Base-by-base conservation (phyloP, 306 rosid species). In the Cucumis cinereus region DNA sequence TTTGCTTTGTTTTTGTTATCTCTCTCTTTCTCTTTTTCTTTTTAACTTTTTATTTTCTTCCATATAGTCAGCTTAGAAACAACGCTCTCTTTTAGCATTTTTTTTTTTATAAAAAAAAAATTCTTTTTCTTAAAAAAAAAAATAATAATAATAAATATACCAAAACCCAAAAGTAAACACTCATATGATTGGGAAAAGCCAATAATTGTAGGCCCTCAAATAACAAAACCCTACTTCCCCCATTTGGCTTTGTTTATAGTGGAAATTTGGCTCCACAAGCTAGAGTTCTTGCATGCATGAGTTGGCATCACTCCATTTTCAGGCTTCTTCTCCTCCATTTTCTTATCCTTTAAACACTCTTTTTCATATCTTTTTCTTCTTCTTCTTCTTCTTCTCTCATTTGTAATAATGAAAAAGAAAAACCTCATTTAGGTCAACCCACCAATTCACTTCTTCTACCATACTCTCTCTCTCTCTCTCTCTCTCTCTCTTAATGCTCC, bases 61-160 rank as follows among this genome's bases (percentile, higher is more conserved):
- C 17, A 50, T 67, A 5, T 24, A 84, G 89, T 92, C 96, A 83
- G 96, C 97, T 92, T 90, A 81, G 85, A 85, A 87, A 86, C 90
- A 88, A 90, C 96, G 96, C 96, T 79, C 68, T 50, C 55, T 50
- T 20, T 15, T 83, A 41, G 80, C 84, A 81, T 79, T 85, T 90
- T 95, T 81, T 91, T 95, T 81, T 90, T 86, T 83, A 73, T 63
- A 0, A 10, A 7, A 41, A 41, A 41, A 47, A 3, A 47, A 15
- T 53, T 61, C 4, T 26, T 22, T 60, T 74, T 26, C 74, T 7
- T 8, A 11, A 57, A 57, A 55, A 77, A 30, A n/a, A 3, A 12
- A 30, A 30, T 11, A 57, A 57, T 54, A 77, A 52, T 11, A 2
- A 12, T 50, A 26, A 73, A 73, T 28, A 80, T 84, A 82, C 82